phyloP scores from a whole-genome alignment of 352 stramenopile genomes.

The Phytophthora nicotianae region DNA sequence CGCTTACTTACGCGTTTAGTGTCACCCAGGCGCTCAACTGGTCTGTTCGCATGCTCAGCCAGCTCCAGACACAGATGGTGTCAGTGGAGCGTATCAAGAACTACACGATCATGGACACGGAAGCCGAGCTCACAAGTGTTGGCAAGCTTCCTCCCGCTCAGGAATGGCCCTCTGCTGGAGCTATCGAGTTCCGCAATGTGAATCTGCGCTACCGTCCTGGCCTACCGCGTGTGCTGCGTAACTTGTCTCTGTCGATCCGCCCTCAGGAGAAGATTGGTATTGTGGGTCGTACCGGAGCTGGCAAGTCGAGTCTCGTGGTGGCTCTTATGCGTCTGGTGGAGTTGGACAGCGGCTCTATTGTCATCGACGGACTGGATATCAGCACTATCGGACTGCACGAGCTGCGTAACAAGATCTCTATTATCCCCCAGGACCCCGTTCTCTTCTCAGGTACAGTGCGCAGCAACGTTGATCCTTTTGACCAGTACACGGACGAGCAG shows the following conservation, averaged over 20 bases:
- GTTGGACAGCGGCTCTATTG: conserved; percentile 66
- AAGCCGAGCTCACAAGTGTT: conserved; percentile 91
- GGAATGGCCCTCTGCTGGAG: conserved; percentile 85
- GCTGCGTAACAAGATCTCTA: conserved; percentile 67
- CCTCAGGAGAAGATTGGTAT: conserved; percentile 88
- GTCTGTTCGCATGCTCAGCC: conserved; percentile 75
- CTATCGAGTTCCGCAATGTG: conserved; percentile 89
- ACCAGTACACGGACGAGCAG: conserved; percentile 86
- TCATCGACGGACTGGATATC: conserved; percentile 73
- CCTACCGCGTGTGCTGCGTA: conserved; percentile 62
- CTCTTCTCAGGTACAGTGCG: conserved; percentile 94
- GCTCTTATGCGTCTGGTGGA: conserved; percentile 93
- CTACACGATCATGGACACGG: conserved; percentile 64
- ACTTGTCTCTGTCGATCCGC: conserved; percentile 82
- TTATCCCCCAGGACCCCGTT: conserved; percentile 95
- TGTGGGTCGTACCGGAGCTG: conserved; percentile 85
- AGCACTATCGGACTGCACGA: conserved; percentile 55
- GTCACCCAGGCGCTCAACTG: conserved; percentile 82
- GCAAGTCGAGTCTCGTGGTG: conserved; percentile 91
- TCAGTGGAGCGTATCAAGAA: conserved; percentile 79
- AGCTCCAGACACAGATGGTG: conserved; percentile 82
- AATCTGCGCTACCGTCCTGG: conserved; percentile 87
- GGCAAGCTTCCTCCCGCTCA: conserved; percentile 58
- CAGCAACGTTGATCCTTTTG: conserved; percentile 93
- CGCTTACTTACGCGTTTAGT: conserved; percentile 81